phyloP scores from a whole-genome alignment of 1,284 basidiomycete species.

The Ustilago nuda region DNA sequence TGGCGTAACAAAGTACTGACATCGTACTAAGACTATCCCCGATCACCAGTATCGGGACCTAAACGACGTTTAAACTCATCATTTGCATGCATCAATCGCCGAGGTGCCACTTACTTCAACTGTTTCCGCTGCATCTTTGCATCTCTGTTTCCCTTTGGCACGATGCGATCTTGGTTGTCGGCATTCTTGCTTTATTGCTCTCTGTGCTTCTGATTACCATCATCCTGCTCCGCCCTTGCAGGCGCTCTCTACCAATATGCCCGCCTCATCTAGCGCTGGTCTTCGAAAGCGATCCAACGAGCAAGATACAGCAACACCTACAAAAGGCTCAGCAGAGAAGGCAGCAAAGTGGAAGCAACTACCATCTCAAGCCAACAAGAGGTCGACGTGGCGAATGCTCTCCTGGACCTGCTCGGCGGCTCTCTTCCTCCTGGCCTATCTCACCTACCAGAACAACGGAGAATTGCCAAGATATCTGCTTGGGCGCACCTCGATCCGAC shows the following conservation, averaged over 20 bases:
- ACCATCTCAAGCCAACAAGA: background rate
- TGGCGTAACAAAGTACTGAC: no score
- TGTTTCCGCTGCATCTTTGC: no score
- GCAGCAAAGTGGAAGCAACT: background rate
- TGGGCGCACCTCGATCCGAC: background rate
- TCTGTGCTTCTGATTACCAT: background rate
- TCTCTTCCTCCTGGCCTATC: slow-evolving; percentile 28
- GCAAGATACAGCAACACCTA: background rate
- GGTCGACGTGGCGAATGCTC: slow-evolving; percentile 15
- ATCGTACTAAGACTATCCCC: no score
- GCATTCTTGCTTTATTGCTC: slow-evolving; percentile 8
- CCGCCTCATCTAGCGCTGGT: background rate
- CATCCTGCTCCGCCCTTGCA: background rate
- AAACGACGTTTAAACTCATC: no score
- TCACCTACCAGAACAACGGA: slow-evolving; percentile 36
- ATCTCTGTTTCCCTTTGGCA: no score
- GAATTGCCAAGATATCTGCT: slow-evolving; percentile 20
- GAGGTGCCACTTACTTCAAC: no score
- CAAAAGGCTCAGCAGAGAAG: background rate
- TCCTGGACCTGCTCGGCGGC: slow-evolving; percentile 32
- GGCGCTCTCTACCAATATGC: slow-evolving; percentile 1
- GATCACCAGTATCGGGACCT: no score
- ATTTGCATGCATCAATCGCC: no score
- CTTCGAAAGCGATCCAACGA: slow-evolving; percentile 22
- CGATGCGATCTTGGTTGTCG: background rate